Evolutionary conservation across 768 basidiomycete species (phyloP).

Genomic region (Pilatotrama ljubarskyi): DNA sequence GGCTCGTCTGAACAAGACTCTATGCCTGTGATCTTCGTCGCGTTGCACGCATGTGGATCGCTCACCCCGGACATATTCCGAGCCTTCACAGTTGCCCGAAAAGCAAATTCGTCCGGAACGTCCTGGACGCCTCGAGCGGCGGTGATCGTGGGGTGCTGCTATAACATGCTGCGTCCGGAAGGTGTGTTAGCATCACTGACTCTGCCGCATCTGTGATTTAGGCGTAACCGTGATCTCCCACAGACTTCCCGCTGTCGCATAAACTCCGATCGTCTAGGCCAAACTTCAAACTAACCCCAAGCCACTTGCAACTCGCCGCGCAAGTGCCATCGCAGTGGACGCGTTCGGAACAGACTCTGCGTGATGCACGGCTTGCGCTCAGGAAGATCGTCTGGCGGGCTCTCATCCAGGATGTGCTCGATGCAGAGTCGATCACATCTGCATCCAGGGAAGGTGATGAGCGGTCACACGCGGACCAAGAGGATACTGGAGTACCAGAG

Average conservation of each 20-base stretch:
- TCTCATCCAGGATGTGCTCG: slow-evolving; percentile 44
- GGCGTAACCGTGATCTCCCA: background rate
- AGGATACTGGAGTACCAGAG: background rate
- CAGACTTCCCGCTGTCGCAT: slow-evolving; percentile 60
- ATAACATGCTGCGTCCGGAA: slow-evolving; percentile 61
- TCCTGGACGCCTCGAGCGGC: slow-evolving; percentile 54
- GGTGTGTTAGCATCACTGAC: slow-evolving; percentile 40
- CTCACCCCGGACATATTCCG: slow-evolving; percentile 68
- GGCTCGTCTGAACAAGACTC: slow-evolving; percentile 1
- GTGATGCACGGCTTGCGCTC: slow-evolving; percentile 49
- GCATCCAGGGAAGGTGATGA: no score
- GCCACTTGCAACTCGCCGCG: slow-evolving; percentile 68
- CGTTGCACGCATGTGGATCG: slow-evolving; percentile 76
- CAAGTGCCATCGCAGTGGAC: slow-evolving; percentile 70
- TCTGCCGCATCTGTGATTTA: slow-evolving; percentile 1
- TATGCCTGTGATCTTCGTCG: slow-evolving; percentile 59
- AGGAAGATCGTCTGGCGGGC: slow-evolving; percentile 76
- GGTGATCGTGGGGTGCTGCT: slow-evolving; percentile 76
- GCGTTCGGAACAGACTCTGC: slow-evolving; percentile 33
- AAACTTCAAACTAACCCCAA: slow-evolving; percentile 40
- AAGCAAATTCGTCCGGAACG: background rate
- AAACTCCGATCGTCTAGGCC: slow-evolving; percentile 11
- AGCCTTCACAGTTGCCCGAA: slow-evolving; percentile 33
- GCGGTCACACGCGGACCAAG: no score
- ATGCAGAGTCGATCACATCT: background rate